Evolutionary conservation across 2,329 filamentous ascomycete genomes (phyloP).

Genomic region (Drechslerella coelobrocha): DNA sequence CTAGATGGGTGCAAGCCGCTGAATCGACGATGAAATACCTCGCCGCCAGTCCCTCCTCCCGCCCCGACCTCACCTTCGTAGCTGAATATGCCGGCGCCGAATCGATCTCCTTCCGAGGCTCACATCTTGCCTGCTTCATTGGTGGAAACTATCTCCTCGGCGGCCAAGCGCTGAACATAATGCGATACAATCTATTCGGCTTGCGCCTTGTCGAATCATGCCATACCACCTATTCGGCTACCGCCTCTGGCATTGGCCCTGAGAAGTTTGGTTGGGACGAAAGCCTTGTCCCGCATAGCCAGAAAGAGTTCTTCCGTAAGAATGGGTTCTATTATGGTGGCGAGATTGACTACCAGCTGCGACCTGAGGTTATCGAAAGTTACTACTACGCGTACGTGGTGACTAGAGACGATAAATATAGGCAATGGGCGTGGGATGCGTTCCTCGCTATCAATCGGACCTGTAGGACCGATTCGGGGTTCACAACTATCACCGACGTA

Average conservation of each 20-base stretch:
- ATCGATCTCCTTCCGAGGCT: conserved; percentile 60
- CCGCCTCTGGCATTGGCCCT: conserved; percentile 76
- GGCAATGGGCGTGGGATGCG: conserved; percentile 82
- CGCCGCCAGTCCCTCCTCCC: conserved; percentile 69
- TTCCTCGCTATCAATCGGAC: conserved; percentile 74
- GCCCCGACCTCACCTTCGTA: conserved; percentile 76
- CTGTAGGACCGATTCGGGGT: conserved; percentile 71
- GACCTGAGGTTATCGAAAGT: conserved; percentile 82
- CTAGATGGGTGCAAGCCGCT: conserved; percentile 72
- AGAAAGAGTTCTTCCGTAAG: conserved; percentile 68
- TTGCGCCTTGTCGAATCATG: conserved; percentile 74
- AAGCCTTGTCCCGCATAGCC: conserved; percentile 60
- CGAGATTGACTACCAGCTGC: conserved; percentile 69
- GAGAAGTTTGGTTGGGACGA: conserved; percentile 72
- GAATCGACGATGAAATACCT: conserved; percentile 77
- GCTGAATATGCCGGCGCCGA: conserved; percentile 64
- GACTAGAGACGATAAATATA: conserved; percentile 76
- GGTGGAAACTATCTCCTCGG: conserved; percentile 86
- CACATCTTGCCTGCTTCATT: conserved; percentile 77
- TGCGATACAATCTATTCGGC: conserved; percentile 76
- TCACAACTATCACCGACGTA: conserved; percentile 70
- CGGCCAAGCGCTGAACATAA: conserved; percentile 70
- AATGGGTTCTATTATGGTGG: conserved; percentile 74
- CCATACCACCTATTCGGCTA: conserved; percentile 73
- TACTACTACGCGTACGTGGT: conserved; percentile 85